These are phyloP conservation scores for Ophiostoma pallidulum DNA, from an alignment of 2,329 filamentous ascomycete genomes.

Conservation along the genomic window DNA sequence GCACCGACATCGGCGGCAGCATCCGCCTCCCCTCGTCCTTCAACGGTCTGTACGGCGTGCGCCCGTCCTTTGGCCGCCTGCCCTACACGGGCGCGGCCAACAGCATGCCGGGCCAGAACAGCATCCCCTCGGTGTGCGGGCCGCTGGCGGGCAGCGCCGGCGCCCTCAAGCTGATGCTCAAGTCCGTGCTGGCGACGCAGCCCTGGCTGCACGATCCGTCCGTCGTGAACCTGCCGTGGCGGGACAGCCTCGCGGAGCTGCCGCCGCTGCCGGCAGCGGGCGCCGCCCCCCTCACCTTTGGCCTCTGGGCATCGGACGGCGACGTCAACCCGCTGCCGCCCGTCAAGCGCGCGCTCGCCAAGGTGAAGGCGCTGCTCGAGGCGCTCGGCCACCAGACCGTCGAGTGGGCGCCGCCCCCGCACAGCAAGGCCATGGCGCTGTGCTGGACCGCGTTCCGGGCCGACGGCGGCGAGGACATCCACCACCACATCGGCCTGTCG, in stretches of 20 bases:
- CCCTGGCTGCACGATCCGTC: constrained; percentile 61
- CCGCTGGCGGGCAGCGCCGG: constrained; percentile 46
- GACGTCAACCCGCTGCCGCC: constrained; percentile 45
- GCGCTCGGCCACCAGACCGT: constrained; percentile 47
- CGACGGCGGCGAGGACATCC: constrained; percentile 29
- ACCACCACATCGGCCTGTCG: constrained; percentile 39
- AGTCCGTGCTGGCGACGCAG: constrained; percentile 44
- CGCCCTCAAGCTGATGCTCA: constrained; percentile 42
- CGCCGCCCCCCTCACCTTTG: constrained; percentile 39
- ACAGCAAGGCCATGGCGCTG: constrained; percentile 28
- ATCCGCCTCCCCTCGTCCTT: constrained; percentile 23
- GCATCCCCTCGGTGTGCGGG: constrained; percentile 47
- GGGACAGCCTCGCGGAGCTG: constrained; percentile 29
- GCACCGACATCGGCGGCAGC: constrained; percentile 26
- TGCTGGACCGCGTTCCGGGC: constrained; percentile 26
- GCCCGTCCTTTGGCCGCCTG: constrained; percentile 21
- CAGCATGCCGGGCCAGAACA: constrained; percentile 45
- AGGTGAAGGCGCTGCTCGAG: constrained; percentile 37
- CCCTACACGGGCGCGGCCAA: constrained; percentile 18
- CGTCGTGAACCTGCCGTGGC: constrained; percentile 57
- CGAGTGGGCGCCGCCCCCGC: constrained; percentile 47
- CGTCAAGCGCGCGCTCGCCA: constrained; percentile 42
- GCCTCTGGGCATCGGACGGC: constrained; percentile 42
- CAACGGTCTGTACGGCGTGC: constrained; percentile 24
- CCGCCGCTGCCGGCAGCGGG: neutral